Evolutionary conservation across 2,329 filamentous ascomycete genomes (phyloP).

Genomic region (Herpotrichia juniperi): DNA sequence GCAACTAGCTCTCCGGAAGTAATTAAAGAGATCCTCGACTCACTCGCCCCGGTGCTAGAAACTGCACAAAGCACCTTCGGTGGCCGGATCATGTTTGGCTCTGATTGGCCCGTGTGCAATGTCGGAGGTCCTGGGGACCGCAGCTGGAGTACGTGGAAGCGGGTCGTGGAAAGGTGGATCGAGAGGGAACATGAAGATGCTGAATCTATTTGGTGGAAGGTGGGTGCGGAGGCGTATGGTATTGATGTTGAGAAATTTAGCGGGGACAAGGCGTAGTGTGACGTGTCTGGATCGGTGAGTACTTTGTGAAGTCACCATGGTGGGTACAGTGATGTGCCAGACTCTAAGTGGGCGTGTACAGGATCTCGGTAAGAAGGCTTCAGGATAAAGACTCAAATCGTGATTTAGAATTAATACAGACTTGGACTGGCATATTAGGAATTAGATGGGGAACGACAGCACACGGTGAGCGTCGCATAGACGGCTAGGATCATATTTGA

Average conservation of each 20-base stretch:
- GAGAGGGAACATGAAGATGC: slow-evolving; percentile 60
- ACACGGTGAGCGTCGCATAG: too few relatives aligned
- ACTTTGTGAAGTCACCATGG: too few relatives aligned
- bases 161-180: slow-evolving; percentile 71
- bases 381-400: too few relatives aligned
- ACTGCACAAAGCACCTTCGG: slow-evolving; percentile 76
- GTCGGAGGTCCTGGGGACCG: slow-evolving; percentile 63
- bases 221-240: slow-evolving; percentile 73
- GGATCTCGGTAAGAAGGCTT: neutral
- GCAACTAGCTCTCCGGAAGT: too few relatives aligned
- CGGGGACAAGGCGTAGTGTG: neutral
- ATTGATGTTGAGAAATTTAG: slow-evolving; percentile 30
- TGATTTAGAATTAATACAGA: too few relatives aligned
- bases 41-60: slow-evolving; percentile 70
- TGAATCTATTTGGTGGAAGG: slow-evolving; percentile 73
- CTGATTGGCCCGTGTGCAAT: slow-evolving; percentile 93
- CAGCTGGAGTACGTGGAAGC: slow-evolving; percentile 79
- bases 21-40: slow-evolving; percentile 67
- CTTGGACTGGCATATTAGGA: too few relatives aligned
- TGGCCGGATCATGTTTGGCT: slow-evolving; percentile 82
- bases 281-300: too few relatives aligned
- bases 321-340: too few relatives aligned
- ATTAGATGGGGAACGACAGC: too few relatives aligned
- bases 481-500: too few relatives aligned
- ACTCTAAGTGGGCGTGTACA: too few relatives aligned